Base-by-base conservation (phyloP, 768 basidiomycete species). In the Dentipellis sp. region DNA sequence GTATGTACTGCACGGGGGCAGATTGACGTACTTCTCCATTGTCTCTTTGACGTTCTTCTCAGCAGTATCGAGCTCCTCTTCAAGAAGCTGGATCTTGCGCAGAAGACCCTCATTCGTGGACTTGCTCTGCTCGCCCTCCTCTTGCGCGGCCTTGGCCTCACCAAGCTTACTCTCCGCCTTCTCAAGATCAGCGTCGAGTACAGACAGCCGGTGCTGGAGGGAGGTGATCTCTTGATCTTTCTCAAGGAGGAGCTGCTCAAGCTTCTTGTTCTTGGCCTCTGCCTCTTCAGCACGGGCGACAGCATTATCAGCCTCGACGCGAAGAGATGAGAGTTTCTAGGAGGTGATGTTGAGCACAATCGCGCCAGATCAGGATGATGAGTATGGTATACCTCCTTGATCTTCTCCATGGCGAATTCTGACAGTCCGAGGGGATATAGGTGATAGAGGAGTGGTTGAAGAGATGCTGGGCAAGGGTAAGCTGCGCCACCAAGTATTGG, bases 11-110 rank as follows among this genome's bases (percentile, higher is more conserved):
- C 54, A 53, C 17, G 47, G 17, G 22, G 11, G 11, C 35, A 19
- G 10, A 16, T 45, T 22, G n/a, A 81, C 91, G 65, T 67, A 97
- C 95, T 93, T 95, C 73, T 97, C 97, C 34, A 89, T 86, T 1
- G 92, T 94, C 66, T 98, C 95, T 74, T 95, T 95, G 61, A 92
- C 75, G 67, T 92, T 93, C 83, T 93, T 94, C 78, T 99, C 97
- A 10, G 95, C 87, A 38, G 81, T 80, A 66, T 98, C 97, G 3
- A 99, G 80, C 72, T 99, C 95, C 66, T 95, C 93, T 72, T 98
- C 95, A 39, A 98, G 75, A 10, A 98, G 75, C 63, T 88, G 83
- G 29, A 98, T 82, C 78, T 98, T 99, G 60, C 95, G 77, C 35
- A 66, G 60, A 56, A 97, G 76, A 49, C 74, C 77, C 58, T 97